phyloP scores from a whole-genome alignment of 345 rosid species.

The Melaleuca alternifolia region DNA sequence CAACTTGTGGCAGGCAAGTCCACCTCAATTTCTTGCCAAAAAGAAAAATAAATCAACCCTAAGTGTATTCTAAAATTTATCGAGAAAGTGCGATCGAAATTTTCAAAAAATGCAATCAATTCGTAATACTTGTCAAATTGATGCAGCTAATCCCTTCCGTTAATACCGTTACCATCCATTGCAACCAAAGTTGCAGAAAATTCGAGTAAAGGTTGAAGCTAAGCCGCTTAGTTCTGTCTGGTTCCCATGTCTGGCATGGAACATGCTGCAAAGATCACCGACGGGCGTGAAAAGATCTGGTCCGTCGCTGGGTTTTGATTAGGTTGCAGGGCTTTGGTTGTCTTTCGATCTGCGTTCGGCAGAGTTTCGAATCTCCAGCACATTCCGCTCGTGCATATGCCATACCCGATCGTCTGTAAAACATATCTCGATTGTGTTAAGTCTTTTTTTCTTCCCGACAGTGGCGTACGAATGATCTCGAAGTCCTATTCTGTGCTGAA shows the following conservation, averaged over 20 bases:
- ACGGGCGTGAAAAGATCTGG: neutral
- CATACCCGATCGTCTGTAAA: neutral
- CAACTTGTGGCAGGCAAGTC: neutral
- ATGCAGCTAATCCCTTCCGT: too few relatives aligned
- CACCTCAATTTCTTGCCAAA: neutral
- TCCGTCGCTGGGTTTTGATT: neutral
- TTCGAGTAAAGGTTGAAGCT: neutral
- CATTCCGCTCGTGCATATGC: neutral
- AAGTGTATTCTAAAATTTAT: too few relatives aligned
- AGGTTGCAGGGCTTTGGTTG: neutral
- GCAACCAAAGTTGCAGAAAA: neutral
- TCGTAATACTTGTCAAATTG: too few relatives aligned
- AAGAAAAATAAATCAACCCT: neutral
- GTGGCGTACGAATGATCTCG: neutral
- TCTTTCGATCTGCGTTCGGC: neutral
- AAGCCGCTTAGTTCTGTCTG: neutral
- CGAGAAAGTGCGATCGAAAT: too few relatives aligned
- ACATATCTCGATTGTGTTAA: neutral
- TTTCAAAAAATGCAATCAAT: too few relatives aligned
- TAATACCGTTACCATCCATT: too few relatives aligned
- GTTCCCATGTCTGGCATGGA: neutral
- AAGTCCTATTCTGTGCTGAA: neutral
- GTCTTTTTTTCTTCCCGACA: too few relatives aligned
- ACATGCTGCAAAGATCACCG: neutral
- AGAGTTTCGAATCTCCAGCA: neutral